Evolutionary conservation across 1,139 yeast genomes (phyloP).

Genomic region (Geotrichum fermentans): DNA sequence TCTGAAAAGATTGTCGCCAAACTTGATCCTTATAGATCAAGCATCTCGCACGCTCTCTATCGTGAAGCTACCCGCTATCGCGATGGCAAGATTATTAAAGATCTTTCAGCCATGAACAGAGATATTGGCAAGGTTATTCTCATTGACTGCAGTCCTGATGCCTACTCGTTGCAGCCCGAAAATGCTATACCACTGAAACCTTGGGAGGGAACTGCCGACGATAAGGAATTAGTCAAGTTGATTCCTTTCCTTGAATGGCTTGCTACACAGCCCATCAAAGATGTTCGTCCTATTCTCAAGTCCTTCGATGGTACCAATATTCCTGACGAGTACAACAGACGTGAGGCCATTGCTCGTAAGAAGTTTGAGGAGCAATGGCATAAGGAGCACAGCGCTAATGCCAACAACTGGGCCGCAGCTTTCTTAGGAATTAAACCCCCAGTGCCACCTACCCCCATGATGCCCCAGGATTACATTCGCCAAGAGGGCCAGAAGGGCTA

Average conservation of each 20-base stretch:
- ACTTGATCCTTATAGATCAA: slow-evolving; percentile 90
- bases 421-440: slow-evolving; percentile 59
- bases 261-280: slow-evolving; percentile 86
- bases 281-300: slow-evolving; percentile 80
- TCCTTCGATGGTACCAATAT: slow-evolving; percentile 64
- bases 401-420: slow-evolving; percentile 52
- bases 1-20: slow-evolving; percentile 81
- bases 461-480: slow-evolving; percentile 87
- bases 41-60: slow-evolving; percentile 77
- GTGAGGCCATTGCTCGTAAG: slow-evolving; percentile 71
- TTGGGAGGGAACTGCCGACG: slow-evolving; percentile 87
- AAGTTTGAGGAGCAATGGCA: slow-evolving; percentile 66
- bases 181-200: slow-evolving; percentile 78
- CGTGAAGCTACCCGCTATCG: slow-evolving; percentile 88
- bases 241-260: slow-evolving; percentile 92
- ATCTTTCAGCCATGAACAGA: slow-evolving; percentile 82
- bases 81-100: slow-evolving; percentile 74
- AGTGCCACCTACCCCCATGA: slow-evolving; percentile 58
- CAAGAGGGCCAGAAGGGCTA: slow-evolving; percentile 92
- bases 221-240: slow-evolving; percentile 62
- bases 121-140: slow-evolving; percentile 76
- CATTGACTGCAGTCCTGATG: slow-evolving; percentile 70
- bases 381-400: slow-evolving; percentile 39
- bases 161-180: slow-evolving; percentile 81
- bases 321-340: slow-evolving; percentile 71